Evolutionary conservation across 164 flowering plant genomes (phyloP), one percentile per base, ranked within the genome.

Genomic region (Kalanchoe fedtschenkoi): DNA sequence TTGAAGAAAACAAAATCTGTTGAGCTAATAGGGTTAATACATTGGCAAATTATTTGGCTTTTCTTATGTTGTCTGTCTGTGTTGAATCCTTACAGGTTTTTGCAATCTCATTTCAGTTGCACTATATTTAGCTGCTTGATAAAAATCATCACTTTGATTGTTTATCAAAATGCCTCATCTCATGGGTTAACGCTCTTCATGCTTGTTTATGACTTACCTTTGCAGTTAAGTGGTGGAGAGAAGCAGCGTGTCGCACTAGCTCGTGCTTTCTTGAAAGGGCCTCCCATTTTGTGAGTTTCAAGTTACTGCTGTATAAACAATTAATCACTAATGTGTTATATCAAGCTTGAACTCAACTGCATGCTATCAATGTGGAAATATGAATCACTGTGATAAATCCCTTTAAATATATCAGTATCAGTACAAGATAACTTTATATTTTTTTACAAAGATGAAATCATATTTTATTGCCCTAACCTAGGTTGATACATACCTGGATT

Each of bases 181-280:
- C 60, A n/a, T 47, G 13, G 21, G 9, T 47, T 47, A 24, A 35
- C 21, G 28, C 11, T 57, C 54, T 47, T 39, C 64, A 17, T 69
- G 3, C 33, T 61, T 41, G 6, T 5, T 32, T 35, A 47, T 24
- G 26, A 22, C 54, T 74, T n/a, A 35, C 60, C 43, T 58, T 19
- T 67, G 69, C 89, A 93, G 99, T 77, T 93, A 70, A 93, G 99
- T 70, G 97, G 97, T 58, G 99, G 99, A 61, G 99, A 93, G 70
- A 93, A 93, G 80, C 99, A 93, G 77, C 85, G 99, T 28, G 91
- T 93, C 39, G 95, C 99, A 28, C 81, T 93, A 57, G 99, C 99
- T 64, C 92, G 99, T 63, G 84, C 96, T 67, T 93, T 93, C 69
- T 63, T 93, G 70, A 93, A 93, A 77, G 83, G 83, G 3, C 89